These are phyloP conservation scores for Claviceps paspali DNA, from an alignment of 2,329 filamentous ascomycete genomes.

Conservation along the genomic window DNA sequence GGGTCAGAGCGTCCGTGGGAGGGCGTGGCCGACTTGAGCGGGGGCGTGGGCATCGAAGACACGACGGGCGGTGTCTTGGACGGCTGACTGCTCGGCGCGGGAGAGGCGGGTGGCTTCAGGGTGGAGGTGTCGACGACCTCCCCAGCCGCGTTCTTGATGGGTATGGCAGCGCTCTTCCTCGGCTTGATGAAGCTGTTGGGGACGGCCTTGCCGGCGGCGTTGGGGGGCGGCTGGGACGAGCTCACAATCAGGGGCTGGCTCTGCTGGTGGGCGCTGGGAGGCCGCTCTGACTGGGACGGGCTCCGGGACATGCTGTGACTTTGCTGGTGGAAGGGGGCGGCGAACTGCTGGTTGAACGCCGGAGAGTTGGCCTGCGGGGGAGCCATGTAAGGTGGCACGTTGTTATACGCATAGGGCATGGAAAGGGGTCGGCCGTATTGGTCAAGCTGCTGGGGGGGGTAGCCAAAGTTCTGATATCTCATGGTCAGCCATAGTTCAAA, in stretches of 20 bases:
- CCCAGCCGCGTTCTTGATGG: constrained; percentile 72
- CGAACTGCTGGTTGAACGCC: constrained; percentile 33
- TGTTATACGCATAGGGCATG: constrained; percentile 28
- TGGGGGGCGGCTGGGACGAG: constrained; percentile 47
- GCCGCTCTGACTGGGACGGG: constrained; percentile 59
- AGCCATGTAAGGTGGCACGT: constrained; percentile 35
- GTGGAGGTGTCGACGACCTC: constrained; percentile 58
- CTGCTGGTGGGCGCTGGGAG: constrained; percentile 49
- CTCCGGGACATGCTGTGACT: constrained; percentile 68
- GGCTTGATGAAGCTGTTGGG: constrained; percentile 33
- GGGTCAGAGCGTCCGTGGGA: constrained; percentile 60
- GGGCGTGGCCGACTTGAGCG: constrained; percentile 57
- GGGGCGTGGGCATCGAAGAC: constrained; percentile 63
- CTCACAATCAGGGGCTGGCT: constrained; percentile 44
- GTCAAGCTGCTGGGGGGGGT: constrained; percentile 28
- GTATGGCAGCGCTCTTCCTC: constrained; percentile 58
- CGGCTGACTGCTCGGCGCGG: constrained; percentile 36
- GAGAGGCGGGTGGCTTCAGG: constrained; percentile 41
- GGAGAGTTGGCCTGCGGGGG: constrained; percentile 31
- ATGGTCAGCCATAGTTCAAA: constrained; percentile 62
- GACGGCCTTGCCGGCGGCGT: constrained; percentile 37
- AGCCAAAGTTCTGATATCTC: constrained; percentile 50
- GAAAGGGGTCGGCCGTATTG: constrained; percentile 22
- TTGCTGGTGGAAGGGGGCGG: constrained; percentile 29
- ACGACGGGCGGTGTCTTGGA: constrained; percentile 55